These are phyloP conservation scores for Penicillium decumbens DNA, from an alignment of 2,329 filamentous ascomycete species.

Conservation along the genomic window DNA sequence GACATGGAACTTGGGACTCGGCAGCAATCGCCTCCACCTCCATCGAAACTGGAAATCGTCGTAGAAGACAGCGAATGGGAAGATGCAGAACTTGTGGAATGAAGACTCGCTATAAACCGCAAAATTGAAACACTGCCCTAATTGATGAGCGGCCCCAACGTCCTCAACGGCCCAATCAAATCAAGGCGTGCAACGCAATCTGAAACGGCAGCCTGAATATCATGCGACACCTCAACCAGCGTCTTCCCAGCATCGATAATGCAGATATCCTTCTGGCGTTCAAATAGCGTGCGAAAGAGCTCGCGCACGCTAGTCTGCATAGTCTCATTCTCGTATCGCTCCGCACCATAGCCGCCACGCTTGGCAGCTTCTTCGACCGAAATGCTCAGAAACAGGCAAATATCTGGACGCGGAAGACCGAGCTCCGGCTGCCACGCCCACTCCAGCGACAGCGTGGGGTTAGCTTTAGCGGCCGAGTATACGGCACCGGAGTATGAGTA, in stretches of 20 bases:
- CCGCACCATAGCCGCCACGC: slow-evolving; percentile 81
- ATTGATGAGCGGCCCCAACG: slow-evolving; percentile 30
- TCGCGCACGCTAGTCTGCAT: slow-evolving; percentile 77
- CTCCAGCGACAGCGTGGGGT: slow-evolving; percentile 61
- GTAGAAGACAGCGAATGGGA: slow-evolving; percentile 56
- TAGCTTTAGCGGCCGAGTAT: slow-evolving; percentile 83
- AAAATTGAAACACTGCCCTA: slow-evolving; percentile 4
- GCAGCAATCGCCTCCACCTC: slow-evolving; percentile 7
- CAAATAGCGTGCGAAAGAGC: slow-evolving; percentile 59
- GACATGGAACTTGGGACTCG: slow-evolving; percentile 21
- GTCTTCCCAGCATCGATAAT: slow-evolving; percentile 52
- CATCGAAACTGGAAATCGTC: slow-evolving; percentile 37
- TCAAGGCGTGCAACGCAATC: slow-evolving; percentile 32
- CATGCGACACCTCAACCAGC: slow-evolving; percentile 49
- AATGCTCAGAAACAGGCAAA: slow-evolving; percentile 82
- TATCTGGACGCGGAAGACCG: slow-evolving; percentile 79
- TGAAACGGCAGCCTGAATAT: slow-evolving; percentile 31
- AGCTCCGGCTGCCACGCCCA: slow-evolving; percentile 85
- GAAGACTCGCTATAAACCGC: slow-evolving; percentile 7
- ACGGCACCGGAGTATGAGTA: slow-evolving; percentile 95
- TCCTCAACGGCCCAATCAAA: slow-evolving; percentile 33
- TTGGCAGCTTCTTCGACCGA: slow-evolving; percentile 65
- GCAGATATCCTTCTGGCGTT: slow-evolving; percentile 47
- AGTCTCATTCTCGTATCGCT: slow-evolving; percentile 79
- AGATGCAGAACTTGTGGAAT: slow-evolving; percentile 44